Evolutionary conservation across 805 yeast species (phyloP).

Genomic region (Wickerhamiella vanderwaltii): DNA sequence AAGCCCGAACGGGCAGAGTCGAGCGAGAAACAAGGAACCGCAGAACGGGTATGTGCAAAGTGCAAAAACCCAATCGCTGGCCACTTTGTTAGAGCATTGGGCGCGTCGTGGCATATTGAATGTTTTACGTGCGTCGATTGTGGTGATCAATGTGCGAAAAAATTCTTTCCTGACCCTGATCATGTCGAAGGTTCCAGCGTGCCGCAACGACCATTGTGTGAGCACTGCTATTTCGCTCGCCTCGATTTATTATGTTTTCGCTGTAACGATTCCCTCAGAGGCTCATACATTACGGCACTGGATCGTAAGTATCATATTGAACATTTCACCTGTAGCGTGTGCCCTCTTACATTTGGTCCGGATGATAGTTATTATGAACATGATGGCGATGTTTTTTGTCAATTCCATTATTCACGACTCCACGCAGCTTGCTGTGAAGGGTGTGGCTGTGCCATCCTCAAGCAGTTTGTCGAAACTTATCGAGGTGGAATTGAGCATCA

Average conservation of each 20-base stretch:
- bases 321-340: conserved; percentile 84
- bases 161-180: conserved; percentile 58
- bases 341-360: conserved; percentile 74
- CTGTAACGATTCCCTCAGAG: conserved; percentile 77
- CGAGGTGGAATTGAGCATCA: conserved; percentile 86
- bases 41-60: conserved; percentile 34
- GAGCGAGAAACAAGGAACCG: conserved; percentile 5
- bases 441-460: conserved; percentile 78
- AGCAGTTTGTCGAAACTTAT: conserved; percentile 85
- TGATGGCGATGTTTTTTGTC: conserved; percentile 72
- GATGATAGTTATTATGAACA: conserved; percentile 90
- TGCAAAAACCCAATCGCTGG: conserved; percentile 47
- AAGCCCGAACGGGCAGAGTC: neutral
- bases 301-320: conserved; percentile 88
- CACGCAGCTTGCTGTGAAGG: conserved; percentile 90
- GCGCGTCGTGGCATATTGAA: conserved; percentile 66
- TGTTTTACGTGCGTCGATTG: conserved; percentile 86
- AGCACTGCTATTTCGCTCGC: conserved; percentile 79
- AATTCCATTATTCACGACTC: conserved; percentile 75
- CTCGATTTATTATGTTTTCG: conserved; percentile 74
- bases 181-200: neutral
- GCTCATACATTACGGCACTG: conserved; percentile 86
- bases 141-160: conserved; percentile 64
- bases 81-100: conserved; percentile 79
- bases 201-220: conserved; percentile 53